Percentiles rank a stretch among this genome's conserved stretches.
These are phyloP conservation scores for Ganoderma meredithae DNA, from an alignment of 1,284 basidiomycete genomes.

Conservation along the genomic window DNA sequence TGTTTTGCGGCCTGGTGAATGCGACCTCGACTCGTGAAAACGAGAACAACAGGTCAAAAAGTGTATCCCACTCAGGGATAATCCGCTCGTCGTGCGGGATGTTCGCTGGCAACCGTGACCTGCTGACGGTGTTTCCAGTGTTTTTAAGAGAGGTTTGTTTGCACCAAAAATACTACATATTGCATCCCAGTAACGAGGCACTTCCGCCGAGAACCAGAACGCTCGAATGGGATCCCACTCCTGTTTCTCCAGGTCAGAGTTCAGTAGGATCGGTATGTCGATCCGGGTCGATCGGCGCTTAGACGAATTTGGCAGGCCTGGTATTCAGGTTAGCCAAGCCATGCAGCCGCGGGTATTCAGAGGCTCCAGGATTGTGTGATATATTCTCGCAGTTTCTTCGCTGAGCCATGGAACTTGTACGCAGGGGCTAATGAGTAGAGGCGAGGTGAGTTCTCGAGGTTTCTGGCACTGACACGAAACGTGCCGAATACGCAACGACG, in stretches of 20 bases:
- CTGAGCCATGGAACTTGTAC: not conserved
- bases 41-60: not conserved
- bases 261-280: not conserved
- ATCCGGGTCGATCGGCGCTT: not conserved
- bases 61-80: too few species aligned
- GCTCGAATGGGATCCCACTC: not conserved
- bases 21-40: conserved; percentile 48
- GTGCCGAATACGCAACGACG: not conserved
- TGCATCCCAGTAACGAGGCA: too few species aligned
- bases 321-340: not conserved
- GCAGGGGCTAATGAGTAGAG: not conserved
- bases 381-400: not conserved
- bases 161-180: too few species aligned
- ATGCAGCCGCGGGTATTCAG: not conserved
- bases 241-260: not conserved
- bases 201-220: too few species aligned
- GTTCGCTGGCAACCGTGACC: too few species aligned
- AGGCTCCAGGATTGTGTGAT: too few species aligned
- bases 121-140: too few species aligned
- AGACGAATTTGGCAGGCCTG: not conserved
- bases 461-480: not conserved
- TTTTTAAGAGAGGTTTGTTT: too few species aligned
- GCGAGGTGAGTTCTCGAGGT: not conserved
- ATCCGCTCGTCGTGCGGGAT: too few species aligned
- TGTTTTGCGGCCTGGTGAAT: conserved; percentile 68